Evolutionary conservation across 257 asterid species (phyloP), one percentile per base, ranked within the genome.

Genomic region (Solanum phureja): DNA sequence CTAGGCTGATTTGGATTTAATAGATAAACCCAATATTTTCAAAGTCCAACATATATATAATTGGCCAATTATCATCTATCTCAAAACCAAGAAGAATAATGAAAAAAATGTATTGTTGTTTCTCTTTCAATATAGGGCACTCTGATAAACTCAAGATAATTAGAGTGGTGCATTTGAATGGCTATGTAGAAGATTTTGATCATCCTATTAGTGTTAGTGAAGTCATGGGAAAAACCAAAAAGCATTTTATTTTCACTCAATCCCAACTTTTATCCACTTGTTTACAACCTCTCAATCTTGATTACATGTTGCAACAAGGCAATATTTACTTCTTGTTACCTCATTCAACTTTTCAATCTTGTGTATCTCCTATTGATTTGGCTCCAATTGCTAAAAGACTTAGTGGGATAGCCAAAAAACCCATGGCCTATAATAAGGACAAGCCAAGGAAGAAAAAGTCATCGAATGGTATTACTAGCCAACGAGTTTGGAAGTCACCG

Each of bases 241-340:
- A 84, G 3, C 94, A 92, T 64, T 90, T 94, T 9, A 72, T 94
- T 24, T 90, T 91, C 91, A 92, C 94, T 64, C 92, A 88, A 12
- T 85, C 92, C 11, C 92, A 93, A 89, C 91, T 93, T n/a, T 91
- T 94, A 6, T 90, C 90, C 62, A 37, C 87, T 42, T 75, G 89
- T 38, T 86, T 94, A 7, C 86, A 87, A 38, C 95, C 94, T 60
- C 94, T 93, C 7, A 87, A 87, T 34, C 73, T 68, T 23, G 87
- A 91, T 12, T n/a, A 87, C 16, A 68, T 81, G 38, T 87, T 94
- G 42, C 93, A 93, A 87, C 89, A 87, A 1, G 92, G 94, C 84
- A 76, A 88, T 24, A 66, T 90, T 27, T 93, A 92, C 86, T 93
- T 94, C 91, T 37, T 93, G 88, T 92, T 94, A 3, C 96, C 98